phyloP scores from a whole-genome alignment of 1,284 basidiomycete genomes.

The Sanguinoderma infundibulare region DNA sequence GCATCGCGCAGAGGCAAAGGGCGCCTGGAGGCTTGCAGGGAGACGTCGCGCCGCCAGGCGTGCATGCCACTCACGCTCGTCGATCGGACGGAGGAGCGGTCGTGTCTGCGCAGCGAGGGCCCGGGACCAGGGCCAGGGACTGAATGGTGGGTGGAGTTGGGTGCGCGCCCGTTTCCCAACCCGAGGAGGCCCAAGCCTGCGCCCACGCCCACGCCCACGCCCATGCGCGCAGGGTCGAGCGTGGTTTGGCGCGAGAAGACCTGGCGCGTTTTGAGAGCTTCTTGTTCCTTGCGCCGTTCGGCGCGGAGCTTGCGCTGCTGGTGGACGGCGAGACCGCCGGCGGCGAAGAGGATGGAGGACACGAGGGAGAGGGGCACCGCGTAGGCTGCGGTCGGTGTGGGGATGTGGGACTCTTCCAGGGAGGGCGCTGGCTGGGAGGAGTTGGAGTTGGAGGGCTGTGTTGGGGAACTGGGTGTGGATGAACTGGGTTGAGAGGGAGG shows the following conservation, averaged over 20 bases:
- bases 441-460: conserved; percentile 11
- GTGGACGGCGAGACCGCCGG: conserved; percentile 35
- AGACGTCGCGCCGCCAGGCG: conserved; percentile 23
- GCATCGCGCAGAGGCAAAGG: too few species aligned
- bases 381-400: conserved; percentile 44
- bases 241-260: conserved; percentile 20
- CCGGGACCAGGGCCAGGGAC: too few species aligned
- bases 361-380: conserved; percentile 51
- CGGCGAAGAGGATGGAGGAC: conserved; percentile 43
- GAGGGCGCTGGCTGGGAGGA: conserved; percentile 11
- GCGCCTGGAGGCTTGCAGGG: neutral
- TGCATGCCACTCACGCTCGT: conserved; percentile 22
- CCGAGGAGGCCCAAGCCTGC: conserved; percentile 16
- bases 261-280: conserved; percentile 11
- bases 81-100: conserved; percentile 11
- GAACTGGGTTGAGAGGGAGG: neutral
- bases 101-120: neutral
- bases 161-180: conserved; percentile 9
- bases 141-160: neutral
- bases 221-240: conserved; percentile 15
- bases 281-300: conserved; percentile 29
- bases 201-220: conserved; percentile 12
- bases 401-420: conserved; percentile 35
- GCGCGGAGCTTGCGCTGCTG: conserved; percentile 33
- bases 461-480: neutral